Percentiles rank a stretch among this genome's conserved stretches.
These are phyloP conservation scores for Botrytis medusae DNA, from an alignment of 2,329 filamentous ascomycete species.

Conservation along the genomic window DNA sequence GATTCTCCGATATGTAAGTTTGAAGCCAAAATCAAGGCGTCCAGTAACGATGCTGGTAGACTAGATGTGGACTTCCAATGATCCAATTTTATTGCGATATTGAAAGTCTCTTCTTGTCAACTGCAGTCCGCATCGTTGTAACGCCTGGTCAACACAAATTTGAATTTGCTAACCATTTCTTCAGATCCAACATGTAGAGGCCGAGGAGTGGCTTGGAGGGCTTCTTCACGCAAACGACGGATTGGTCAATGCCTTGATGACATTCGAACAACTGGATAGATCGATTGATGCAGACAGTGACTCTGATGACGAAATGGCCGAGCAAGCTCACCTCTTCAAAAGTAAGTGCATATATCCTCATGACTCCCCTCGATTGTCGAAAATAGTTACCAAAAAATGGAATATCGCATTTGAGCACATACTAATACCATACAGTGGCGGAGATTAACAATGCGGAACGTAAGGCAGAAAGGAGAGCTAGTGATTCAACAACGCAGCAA, in stretches of 20 bases:
- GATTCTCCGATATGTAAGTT: constrained; percentile 75
- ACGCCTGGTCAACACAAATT: not conserved
- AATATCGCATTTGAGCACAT: not conserved
- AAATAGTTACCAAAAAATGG: not conserved
- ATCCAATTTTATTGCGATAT: not conserved
- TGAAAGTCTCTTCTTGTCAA: not conserved
- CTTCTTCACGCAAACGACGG: constrained; percentile 94
- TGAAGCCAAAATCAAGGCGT: not conserved
- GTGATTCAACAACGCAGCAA: constrained; percentile 28
- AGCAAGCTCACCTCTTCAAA: constrained; percentile 64
- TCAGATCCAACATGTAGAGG: constrained; percentile 84
- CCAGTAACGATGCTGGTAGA: not conserved
- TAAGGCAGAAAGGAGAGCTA: constrained; percentile 27
- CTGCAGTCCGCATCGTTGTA: not conserved
- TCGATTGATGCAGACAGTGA: constrained; percentile 76
- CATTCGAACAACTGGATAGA: constrained; percentile 89
- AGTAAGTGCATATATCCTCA: constrained; percentile 45
- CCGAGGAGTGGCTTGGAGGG: constrained; percentile 87
- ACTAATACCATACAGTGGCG: constrained; percentile 30
- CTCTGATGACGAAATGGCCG: constrained; percentile 66
- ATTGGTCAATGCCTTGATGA: constrained; percentile 89
- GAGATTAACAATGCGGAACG: constrained; percentile 25
- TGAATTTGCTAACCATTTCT: not conserved
- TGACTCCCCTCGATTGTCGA: not conserved
- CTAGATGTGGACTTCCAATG: not conserved